Evolutionary conservation across 2,329 filamentous ascomycete genomes (phyloP), one percentile per base, ranked within the genome.

Genomic region (Hypomyces rosellus): DNA sequence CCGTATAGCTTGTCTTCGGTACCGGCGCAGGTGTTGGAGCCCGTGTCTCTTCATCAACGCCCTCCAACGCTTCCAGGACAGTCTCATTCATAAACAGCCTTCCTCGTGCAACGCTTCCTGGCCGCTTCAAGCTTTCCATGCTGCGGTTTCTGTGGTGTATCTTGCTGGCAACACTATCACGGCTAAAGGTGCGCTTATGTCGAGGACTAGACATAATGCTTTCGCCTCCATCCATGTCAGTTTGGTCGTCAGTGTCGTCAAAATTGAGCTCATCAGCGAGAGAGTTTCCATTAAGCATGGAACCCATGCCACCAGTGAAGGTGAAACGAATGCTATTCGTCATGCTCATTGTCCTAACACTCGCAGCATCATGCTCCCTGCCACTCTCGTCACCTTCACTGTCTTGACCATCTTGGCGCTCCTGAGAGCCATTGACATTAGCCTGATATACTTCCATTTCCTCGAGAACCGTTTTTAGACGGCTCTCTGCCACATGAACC

Each of bases 261-360:
- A 96, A 87, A 54, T 88, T 85, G 49, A 99, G 77, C 69, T 99
- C 93, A 59, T 97, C 91, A 1, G 93, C 93, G 38, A 99, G 75
- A 55, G 86, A 95, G 52, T 89, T 69, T 1, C 86, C 87, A 59
- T 82, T 83, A 4, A 84, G 85, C 16, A 72, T 69, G 9, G 72
- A 66, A 4, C 76, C 78, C 7, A 71, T 68, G n/a, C 77, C 75
- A 55, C 76, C 84, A 54, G 87, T 73, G 20, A 85, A 71, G 2
- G 90, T 95, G 63, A 85, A 88, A 30, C 89, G 82, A 54, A 89
- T 78, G 64, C 84, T 75, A 76, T 85, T 77, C 66, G 86, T 75
- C 73, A 86, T 77, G 64, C 87, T 89, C 74, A 84, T 85, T 0
- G 86, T 88, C 30, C 70, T 63, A 18, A 91, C 73, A 63, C 89